Conservation (phyloP, 257 asterid species). For the Hygrophila difformis region DNA sequence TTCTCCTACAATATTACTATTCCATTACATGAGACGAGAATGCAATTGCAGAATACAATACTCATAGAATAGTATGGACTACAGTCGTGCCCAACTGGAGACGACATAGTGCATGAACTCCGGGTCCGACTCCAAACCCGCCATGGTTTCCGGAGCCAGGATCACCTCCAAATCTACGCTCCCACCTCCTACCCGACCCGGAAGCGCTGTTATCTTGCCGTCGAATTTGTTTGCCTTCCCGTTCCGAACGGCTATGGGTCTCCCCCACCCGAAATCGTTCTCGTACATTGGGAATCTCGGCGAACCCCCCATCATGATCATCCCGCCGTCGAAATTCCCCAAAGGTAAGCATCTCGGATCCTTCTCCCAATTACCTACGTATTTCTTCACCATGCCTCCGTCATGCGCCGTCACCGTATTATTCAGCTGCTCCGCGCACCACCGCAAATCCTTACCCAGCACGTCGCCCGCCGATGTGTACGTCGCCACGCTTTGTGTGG, state of each 20-base stretch:
- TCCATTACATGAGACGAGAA: too few species aligned
- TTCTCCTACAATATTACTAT: too few species aligned
- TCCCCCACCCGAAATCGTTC: slow-evolving; percentile 30
- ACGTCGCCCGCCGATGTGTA: slow-evolving; percentile 39
- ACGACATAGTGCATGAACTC: slow-evolving; percentile 47
- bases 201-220: slow-evolving; percentile 48
- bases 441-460: slow-evolving; percentile 24
- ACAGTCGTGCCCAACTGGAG: too few species aligned
- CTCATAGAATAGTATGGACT: too few species aligned
- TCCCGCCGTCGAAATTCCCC: slow-evolving; percentile 51
- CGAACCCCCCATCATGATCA: slow-evolving; percentile 22
- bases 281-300: slow-evolving; percentile 26
- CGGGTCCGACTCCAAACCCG: slow-evolving; percentile 25
- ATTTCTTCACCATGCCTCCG: slow-evolving; percentile 24
- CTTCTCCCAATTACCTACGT: slow-evolving; percentile 30
- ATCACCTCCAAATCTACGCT: slow-evolving; percentile 44
- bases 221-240: slow-evolving; percentile 28
- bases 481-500: slow-evolving; percentile 54
- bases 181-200: slow-evolving; percentile 35
- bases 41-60: too few species aligned
- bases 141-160: slow-evolving; percentile 37
- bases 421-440: slow-evolving; percentile 50
- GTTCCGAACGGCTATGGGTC: slow-evolving; percentile 20
- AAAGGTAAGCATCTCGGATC: slow-evolving; percentile 49
- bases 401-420: slow-evolving; percentile 37